These are phyloP conservation scores for Lignosus rhinocerotis DNA, from an alignment of 1,284 basidiomycete genomes.

Conservation along the genomic window DNA sequence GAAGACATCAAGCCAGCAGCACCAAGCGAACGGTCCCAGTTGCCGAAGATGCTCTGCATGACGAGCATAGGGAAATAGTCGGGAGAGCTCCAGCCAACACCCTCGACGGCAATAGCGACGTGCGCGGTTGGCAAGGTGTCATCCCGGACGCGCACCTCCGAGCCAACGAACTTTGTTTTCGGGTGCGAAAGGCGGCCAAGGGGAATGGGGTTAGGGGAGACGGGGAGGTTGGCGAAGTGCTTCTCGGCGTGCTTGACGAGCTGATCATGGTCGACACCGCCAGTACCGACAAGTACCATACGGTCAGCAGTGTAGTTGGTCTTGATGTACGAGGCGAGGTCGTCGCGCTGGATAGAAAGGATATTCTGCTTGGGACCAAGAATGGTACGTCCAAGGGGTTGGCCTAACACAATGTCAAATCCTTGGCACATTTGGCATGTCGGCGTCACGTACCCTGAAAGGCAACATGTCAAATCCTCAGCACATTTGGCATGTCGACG, in stretches of 20 bases:
- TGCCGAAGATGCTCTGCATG: slow-evolving; percentile 97
- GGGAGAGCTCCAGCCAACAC: slow-evolving; percentile 96
- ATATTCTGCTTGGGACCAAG: slow-evolving; percentile 97
- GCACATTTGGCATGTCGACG: slow-evolving; percentile 8
- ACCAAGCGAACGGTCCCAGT: slow-evolving; percentile 98
- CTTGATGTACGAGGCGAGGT: slow-evolving; percentile 91
- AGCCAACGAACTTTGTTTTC: slow-evolving; percentile 87
- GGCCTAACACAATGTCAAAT: slow-evolving; percentile 51
- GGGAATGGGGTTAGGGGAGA: slow-evolving; percentile 86
- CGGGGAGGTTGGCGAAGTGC: slow-evolving; percentile 89
- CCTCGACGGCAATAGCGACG: slow-evolving; percentile 96
- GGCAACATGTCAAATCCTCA: slow-evolving; percentile 70
- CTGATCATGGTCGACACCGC: slow-evolving; percentile 90
- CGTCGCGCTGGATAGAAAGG: slow-evolving; percentile 91
- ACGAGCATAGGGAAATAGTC: slow-evolving; percentile 99
- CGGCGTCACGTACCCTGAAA: slow-evolving; percentile 75
- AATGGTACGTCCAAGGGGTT: slow-evolving; percentile 96
- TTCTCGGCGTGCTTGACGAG: slow-evolving; percentile 95
- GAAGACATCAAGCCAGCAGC: slow-evolving; percentile 89
- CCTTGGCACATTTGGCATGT: slow-evolving; percentile 1
- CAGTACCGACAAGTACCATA: slow-evolving; percentile 97
- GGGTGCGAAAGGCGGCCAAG: slow-evolving; percentile 79
- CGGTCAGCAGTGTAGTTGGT: slow-evolving; percentile 99
- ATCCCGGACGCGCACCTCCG: slow-evolving; percentile 95
- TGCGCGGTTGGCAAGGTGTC: slow-evolving; percentile 89